Evolutionary conservation across 345 rosid genomes (phyloP), one percentile per base, ranked within the genome.

Genomic region (Luvunga scandens): DNA sequence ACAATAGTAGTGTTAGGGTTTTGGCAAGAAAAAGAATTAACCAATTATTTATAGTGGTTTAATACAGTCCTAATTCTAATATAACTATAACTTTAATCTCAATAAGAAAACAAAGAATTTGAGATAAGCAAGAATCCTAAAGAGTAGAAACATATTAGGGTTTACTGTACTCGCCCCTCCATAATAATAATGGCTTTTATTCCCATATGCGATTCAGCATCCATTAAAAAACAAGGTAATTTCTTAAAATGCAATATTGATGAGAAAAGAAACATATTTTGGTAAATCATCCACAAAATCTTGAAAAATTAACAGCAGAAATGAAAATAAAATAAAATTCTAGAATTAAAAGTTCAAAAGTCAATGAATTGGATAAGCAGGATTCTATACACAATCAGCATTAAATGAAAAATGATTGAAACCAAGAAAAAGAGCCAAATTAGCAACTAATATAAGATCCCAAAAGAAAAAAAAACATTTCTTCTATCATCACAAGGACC

Each of bases 391-490:
- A 45, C 50, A 22, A 72, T 72, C 50, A 72, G 25, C 39, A 50
- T 71, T 18, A n/a, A 7, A 56, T 72, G 10, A 56, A 56, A 9
- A 50, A 31, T 1, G 19, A 53, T 76, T 25, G 21, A 53, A 76
- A 55, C 33, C 53, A 50, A 76, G 56, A 76, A 66, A 66, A 76
- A 68, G 56, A 33, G 25, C 24, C 66, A 66, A 55, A 48, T 25
- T 50, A 33, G 48, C 24, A 16, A 28, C 64, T 30, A 66, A 13
- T 1, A 6, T 9, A 31, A 48, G 3, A 75, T 16, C 4, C 2
- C 64, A 9, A 19, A 6, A 4, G 9, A 30, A 18, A 50, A 19
- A 48, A 27, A 27, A 57, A 36, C 14, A n/a, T n/a, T 7, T 59
- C 36, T 6, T 13, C 4, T 34, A 34, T 57, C 66, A 36, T n/a